These are phyloP conservation scores for Erucastrum elatum DNA, from an alignment of 345 rosid species.

Conservation along the genomic window DNA sequence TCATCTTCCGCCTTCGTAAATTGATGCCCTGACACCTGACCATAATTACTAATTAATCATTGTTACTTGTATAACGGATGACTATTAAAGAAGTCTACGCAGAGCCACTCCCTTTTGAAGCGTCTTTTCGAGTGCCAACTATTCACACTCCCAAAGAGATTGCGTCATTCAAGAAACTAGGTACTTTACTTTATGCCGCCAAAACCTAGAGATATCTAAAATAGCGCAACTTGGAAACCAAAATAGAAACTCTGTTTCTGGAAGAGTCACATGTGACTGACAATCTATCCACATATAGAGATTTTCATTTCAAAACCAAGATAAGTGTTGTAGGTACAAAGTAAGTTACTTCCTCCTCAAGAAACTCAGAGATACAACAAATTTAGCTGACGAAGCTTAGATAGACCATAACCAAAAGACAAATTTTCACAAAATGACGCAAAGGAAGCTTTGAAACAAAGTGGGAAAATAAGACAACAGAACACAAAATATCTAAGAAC, in stretches of 20 bases:
- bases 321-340: neutral
- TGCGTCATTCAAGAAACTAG: neutral
- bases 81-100: neutral
- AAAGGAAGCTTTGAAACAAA: neutral
- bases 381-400: neutral
- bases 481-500: neutral
- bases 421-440: neutral
- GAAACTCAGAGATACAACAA: neutral
- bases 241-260: neutral
- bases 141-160: neutral
- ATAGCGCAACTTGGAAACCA: neutral
- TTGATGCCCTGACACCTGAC: neutral
- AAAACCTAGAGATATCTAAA: neutral
- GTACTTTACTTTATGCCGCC: neutral
- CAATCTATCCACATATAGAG: neutral
- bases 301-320: neutral
- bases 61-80: neutral
- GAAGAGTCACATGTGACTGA: neutral
- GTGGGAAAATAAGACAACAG: neutral
- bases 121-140: neutral
- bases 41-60: neutral
- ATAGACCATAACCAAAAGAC: neutral
- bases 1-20: neutral
- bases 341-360: neutral
- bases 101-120: neutral